Percentiles rank a stretch among this genome's conserved stretches.
Conservation (phyloP, 768 basidiomycete species). For the Suillus paluster region DNA sequence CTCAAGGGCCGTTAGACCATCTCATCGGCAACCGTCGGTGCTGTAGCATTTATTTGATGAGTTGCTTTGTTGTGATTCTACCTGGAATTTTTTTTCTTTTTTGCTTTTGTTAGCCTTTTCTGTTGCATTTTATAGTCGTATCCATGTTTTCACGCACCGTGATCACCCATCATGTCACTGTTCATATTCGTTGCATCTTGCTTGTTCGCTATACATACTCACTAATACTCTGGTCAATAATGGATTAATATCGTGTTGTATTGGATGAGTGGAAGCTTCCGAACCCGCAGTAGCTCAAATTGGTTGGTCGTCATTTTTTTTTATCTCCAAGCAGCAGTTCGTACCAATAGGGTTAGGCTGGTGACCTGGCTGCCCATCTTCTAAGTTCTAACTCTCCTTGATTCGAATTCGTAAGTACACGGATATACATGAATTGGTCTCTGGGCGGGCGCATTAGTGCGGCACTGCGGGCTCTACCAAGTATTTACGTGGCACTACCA, state of each 20-base stretch:
- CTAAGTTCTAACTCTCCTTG: too few species aligned
- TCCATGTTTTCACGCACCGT: slow-evolving; percentile 19
- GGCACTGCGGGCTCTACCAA: too few species aligned
- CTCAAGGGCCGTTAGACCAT: slow-evolving; percentile 15
- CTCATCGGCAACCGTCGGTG: not conserved
- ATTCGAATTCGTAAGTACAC: too few species aligned
- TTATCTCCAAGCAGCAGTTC: too few species aligned
- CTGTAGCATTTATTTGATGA: slow-evolving; percentile 19
- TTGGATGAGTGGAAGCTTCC: not conserved
- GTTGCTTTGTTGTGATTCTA: slow-evolving; percentile 10
- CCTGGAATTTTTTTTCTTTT: slow-evolving; percentile 4
- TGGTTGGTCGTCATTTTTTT: not conserved
- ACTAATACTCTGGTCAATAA: slow-evolving; percentile 30
- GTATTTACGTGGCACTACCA: not conserved
- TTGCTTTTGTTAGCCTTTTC: slow-evolving; percentile 17
- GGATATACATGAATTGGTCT: too few species aligned
- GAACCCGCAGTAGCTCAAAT: not conserved
- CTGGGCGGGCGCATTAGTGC: not conserved
- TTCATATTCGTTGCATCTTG: slow-evolving; percentile 15
- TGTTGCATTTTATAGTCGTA: slow-evolving; percentile 7
- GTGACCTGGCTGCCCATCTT: too few species aligned
- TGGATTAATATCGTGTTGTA: slow-evolving; percentile 10
- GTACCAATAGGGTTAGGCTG: too few species aligned
- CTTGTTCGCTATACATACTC: slow-evolving; percentile 25
- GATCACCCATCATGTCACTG: slow-evolving; percentile 10